These are phyloP conservation scores for Xylaria acuta DNA, from an alignment of 495 filamentous ascomycete species.

Conservation along the genomic window DNA sequence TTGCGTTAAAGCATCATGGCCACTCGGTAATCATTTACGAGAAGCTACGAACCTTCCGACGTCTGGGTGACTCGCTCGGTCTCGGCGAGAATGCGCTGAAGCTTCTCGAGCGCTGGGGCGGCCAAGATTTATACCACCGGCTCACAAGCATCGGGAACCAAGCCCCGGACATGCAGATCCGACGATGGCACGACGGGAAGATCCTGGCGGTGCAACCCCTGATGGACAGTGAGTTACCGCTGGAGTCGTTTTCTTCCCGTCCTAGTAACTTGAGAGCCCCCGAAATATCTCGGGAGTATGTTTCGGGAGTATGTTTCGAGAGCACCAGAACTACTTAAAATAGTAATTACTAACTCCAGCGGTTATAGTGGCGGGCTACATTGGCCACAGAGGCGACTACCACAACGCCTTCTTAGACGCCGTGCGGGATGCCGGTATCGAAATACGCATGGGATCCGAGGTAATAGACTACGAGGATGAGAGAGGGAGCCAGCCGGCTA, in stretches of 20 bases:
- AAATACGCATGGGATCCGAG: slow-evolving; percentile 55
- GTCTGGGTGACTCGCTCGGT: slow-evolving; percentile 59
- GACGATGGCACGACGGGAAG: slow-evolving; percentile 58
- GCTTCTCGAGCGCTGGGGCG: slow-evolving; percentile 57
- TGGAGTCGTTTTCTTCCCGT: too few species aligned
- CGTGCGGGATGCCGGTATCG: slow-evolving; percentile 54
- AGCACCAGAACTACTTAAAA: too few species aligned
- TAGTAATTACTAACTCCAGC: too few species aligned
- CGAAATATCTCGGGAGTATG: too few species aligned
- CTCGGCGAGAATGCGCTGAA: slow-evolving; percentile 60
- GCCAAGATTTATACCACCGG: slow-evolving; percentile 46
- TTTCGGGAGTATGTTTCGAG: too few species aligned
- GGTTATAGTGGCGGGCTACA: slow-evolving; percentile 63
- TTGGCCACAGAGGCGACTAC: slow-evolving; percentile 60
- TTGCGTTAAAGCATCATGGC: slow-evolving; percentile 59
- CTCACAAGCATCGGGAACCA: slow-evolving; percentile 60
- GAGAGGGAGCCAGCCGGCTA: slow-evolving; percentile 37
- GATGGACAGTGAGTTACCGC: too few species aligned
- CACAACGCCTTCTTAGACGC: slow-evolving; percentile 58
- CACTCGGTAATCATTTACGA: slow-evolving; percentile 59
- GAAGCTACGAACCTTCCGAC: slow-evolving; percentile 54
- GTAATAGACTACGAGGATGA: slow-evolving; percentile 55
- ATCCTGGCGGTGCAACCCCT: slow-evolving; percentile 59
- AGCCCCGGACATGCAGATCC: slow-evolving; percentile 59
- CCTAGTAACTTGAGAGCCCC: too few species aligned